Percentiles rank a stretch among this genome's conserved stretches.
These are phyloP conservation scores for Secale cereale DNA, from an alignment of 176 grass and related monocot species.

Conservation along the genomic window DNA sequence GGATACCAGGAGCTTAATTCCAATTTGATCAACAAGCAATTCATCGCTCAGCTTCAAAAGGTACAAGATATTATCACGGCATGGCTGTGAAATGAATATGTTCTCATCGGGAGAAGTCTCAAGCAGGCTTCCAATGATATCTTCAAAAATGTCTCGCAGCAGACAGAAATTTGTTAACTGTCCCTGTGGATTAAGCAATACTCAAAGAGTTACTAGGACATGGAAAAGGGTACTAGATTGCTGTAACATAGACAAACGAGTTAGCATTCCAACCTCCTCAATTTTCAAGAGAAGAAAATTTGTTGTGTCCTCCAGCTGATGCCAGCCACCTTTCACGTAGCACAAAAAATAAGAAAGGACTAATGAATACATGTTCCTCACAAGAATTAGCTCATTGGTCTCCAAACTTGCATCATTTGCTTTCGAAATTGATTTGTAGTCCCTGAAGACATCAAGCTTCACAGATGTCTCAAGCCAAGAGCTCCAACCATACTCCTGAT, in stretches of 20 bases:
- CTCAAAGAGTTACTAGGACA: background rate
- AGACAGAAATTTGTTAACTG: constrained; percentile 50
- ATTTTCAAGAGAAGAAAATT: constrained; percentile 87
- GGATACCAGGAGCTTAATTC: constrained; percentile 76
- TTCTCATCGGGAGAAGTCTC: constrained; percentile 76
- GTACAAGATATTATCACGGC: constrained; percentile 88
- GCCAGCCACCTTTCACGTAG: constrained; percentile 94
- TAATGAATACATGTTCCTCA: constrained; percentile 75
- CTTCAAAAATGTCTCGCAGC: constrained; percentile 82
- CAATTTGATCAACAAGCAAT: constrained; percentile 68
- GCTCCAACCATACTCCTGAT: constrained; percentile 79
- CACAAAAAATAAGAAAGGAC: constrained; percentile 81
- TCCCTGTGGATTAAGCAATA: constrained; percentile 46
- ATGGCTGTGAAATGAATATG: constrained; percentile 80
- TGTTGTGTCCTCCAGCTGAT: constrained; percentile 79
- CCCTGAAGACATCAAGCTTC: constrained; percentile 61
- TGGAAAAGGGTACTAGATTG: background rate
- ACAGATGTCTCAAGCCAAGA: constrained; percentile 73
- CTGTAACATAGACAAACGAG: constrained; percentile 6
- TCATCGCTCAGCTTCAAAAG: constrained; percentile 89
- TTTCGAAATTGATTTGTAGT: constrained; percentile 50
- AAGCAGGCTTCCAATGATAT: constrained; percentile 71
- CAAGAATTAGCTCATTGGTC: constrained; percentile 64
- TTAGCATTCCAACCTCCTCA: constrained; percentile 41
- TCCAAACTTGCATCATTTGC: constrained; percentile 34